Percentiles rank a stretch among this genome's conserved stretches.
phyloP scores from a whole-genome alignment of 2,329 filamentous ascomycete species.

The Aspergillus fischeri region DNA sequence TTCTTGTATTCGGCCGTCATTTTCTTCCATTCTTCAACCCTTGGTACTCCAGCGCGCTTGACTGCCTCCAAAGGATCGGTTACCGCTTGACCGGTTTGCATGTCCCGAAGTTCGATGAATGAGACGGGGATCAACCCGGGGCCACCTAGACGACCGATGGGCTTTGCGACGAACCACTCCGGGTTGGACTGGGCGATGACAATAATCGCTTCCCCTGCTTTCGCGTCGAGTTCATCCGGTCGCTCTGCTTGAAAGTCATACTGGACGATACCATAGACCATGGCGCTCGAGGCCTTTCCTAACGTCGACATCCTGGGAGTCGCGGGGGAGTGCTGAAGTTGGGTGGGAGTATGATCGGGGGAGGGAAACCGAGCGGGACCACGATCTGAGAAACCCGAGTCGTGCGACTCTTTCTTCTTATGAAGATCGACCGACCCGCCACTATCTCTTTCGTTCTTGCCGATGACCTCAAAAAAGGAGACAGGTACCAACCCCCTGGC shows the following conservation, averaged over 20 bases:
- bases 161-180: constrained; percentile 99
- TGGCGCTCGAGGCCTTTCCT: constrained; percentile 63
- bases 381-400: constrained; percentile 78
- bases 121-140: constrained; percentile 94
- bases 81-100: constrained; percentile 80
- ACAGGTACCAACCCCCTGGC: constrained; percentile 90
- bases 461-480: constrained; percentile 85
- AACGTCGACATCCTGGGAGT: constrained; percentile 43
- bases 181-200: constrained; percentile 98
- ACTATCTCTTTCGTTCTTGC: constrained; percentile 88
- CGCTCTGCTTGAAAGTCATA: constrained; percentile 95
- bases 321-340: constrained; percentile 21
- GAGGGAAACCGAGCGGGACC: constrained; percentile 34
- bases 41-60: constrained; percentile 80
- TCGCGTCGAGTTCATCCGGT: constrained; percentile 93
- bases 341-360: constrained; percentile 22
- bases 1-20: constrained; percentile 99
- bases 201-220: constrained; percentile 93
- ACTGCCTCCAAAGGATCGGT: constrained; percentile 80
- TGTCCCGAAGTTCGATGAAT: constrained; percentile 94
- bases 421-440: constrained; percentile 58
- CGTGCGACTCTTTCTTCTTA: constrained; percentile 65
- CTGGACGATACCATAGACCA: constrained; percentile 95
- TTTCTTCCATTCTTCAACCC: constrained; percentile 98
- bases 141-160: constrained; percentile 93